These are phyloP conservation scores for Komagataella populi DNA, from an alignment of 805 yeast species.

Conservation along the genomic window DNA sequence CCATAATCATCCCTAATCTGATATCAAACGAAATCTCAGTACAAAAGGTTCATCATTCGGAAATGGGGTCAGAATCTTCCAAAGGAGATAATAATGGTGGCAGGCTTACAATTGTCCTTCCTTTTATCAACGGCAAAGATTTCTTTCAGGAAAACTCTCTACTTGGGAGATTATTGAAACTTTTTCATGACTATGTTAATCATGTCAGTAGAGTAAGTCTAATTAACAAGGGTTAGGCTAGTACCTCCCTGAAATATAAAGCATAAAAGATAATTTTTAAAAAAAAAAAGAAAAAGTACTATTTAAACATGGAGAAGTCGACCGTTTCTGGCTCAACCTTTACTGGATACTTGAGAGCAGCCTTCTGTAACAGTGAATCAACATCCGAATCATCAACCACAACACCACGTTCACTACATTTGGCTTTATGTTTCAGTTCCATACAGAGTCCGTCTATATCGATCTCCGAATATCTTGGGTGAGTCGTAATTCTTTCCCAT, in stretches of 20 bases:
- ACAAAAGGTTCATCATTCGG: neutral
- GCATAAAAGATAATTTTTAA: neutral
- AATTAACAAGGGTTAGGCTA: neutral
- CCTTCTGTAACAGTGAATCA: conserved; percentile 30
- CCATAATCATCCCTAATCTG: neutral
- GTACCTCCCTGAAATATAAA: neutral
- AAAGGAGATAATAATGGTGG: neutral
- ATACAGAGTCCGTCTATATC: conserved; percentile 90
- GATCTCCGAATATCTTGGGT: conserved; percentile 84
- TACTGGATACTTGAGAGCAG: conserved; percentile 1
- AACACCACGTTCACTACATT: conserved; percentile 88
- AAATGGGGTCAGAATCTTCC: neutral
- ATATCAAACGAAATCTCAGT: neutral
- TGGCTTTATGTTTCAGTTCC: conserved; percentile 85
- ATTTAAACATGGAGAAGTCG: neutral
- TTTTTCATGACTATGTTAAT: neutral
- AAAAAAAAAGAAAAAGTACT: neutral
- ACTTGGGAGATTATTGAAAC: neutral
- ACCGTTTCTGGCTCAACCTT: neutral
- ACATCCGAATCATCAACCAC: conserved; percentile 77
- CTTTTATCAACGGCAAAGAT: neutral
- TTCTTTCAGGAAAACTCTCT: neutral
- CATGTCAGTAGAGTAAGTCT: neutral
- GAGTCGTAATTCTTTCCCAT: conserved; percentile 92
- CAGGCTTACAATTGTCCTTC: neutral